Percentiles rank a stretch among this genome's conserved stretches.
Conservation (phyloP, 345 rosid genomes). For the Eutrema heterophyllum region DNA sequence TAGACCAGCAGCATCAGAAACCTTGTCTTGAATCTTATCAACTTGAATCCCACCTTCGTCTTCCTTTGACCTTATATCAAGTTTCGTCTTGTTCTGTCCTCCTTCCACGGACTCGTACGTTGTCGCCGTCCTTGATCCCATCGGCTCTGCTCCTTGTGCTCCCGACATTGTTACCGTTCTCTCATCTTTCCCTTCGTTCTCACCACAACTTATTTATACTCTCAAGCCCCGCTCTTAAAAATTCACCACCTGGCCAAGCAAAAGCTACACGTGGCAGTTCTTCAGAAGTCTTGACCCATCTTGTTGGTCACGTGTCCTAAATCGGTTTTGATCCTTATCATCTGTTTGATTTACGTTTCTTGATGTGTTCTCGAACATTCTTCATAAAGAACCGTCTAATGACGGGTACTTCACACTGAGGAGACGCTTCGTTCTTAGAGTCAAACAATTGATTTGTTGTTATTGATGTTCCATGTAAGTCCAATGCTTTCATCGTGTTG, state of each 20-base stretch:
- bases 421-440: not conserved
- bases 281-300: not conserved
- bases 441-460: not conserved
- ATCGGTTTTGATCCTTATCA: not conserved
- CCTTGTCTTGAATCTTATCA: slow-evolving; percentile 44
- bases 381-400: slow-evolving; percentile 20
- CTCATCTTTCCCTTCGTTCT: not conserved
- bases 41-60: slow-evolving; percentile 52
- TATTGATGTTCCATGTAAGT: slow-evolving; percentile 28
- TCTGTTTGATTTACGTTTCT: slow-evolving; percentile 9
- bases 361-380: slow-evolving; percentile 20
- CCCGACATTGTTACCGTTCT: slow-evolving; percentile 39
- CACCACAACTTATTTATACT: not conserved
- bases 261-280: slow-evolving; percentile 2
- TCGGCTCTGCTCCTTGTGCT: slow-evolving; percentile 63
- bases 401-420: slow-evolving; percentile 15
- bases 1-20: slow-evolving; percentile 46
- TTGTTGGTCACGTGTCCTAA: slow-evolving; percentile 6
- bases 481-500: slow-evolving; percentile 21
- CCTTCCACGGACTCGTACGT: slow-evolving; percentile 43
- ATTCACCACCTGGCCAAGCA: not conserved
- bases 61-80: slow-evolving; percentile 36
- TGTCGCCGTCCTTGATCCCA: slow-evolving; percentile 50
- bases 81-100: slow-evolving; percentile 49
- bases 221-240: not conserved